phyloP scores from a whole-genome alignment of 805 yeast species.

The Candida loeiensis region DNA sequence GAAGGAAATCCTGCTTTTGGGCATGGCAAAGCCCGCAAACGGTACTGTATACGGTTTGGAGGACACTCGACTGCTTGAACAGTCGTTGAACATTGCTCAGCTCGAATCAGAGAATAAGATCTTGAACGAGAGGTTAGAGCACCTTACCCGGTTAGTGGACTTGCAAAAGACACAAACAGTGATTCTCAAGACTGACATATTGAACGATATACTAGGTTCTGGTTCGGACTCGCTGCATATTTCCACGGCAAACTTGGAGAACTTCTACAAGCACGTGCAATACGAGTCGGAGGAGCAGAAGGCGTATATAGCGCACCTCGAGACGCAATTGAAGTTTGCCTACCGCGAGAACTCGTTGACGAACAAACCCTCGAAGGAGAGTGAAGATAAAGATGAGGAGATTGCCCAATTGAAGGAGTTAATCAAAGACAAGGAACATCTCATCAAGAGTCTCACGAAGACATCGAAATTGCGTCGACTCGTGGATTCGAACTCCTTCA shows the following conservation, averaged over 20 bases:
- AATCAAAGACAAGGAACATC: slow-evolving; percentile 69
- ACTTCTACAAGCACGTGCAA: slow-evolving; percentile 43
- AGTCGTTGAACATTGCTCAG: slow-evolving; percentile 15
- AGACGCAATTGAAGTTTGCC: slow-evolving; percentile 42
- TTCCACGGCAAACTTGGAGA: slow-evolving; percentile 47
- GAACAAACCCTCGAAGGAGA: slow-evolving; percentile 7
- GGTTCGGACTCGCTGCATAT: slow-evolving; percentile 38
- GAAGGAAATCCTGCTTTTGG: slow-evolving; percentile 45
- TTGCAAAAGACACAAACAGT: slow-evolving; percentile 55
- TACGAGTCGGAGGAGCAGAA: slow-evolving; percentile 57
- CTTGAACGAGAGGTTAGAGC: slow-evolving; percentile 65
- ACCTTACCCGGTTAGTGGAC: slow-evolving; percentile 61
- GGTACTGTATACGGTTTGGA: not conserved
- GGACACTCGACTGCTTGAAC: slow-evolving; percentile 9
- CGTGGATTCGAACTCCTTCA: slow-evolving; percentile 32
- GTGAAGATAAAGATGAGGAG: slow-evolving; percentile 42
- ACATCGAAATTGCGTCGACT: slow-evolving; percentile 55
- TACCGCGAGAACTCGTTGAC: slow-evolving; percentile 16
- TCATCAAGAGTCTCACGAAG: slow-evolving; percentile 69
- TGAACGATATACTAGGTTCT: slow-evolving; percentile 54
- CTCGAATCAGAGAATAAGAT: slow-evolving; percentile 62
- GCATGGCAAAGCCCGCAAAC: slow-evolving; percentile 9
- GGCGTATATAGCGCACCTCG: slow-evolving; percentile 58
- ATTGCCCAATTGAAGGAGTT: slow-evolving; percentile 57
- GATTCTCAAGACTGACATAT: slow-evolving; percentile 54